Evolutionary conservation across 371 early-diverging fungal species (phyloP), one percentile per base, ranked within the genome.

Genomic region (Zychaea mexicana): DNA sequence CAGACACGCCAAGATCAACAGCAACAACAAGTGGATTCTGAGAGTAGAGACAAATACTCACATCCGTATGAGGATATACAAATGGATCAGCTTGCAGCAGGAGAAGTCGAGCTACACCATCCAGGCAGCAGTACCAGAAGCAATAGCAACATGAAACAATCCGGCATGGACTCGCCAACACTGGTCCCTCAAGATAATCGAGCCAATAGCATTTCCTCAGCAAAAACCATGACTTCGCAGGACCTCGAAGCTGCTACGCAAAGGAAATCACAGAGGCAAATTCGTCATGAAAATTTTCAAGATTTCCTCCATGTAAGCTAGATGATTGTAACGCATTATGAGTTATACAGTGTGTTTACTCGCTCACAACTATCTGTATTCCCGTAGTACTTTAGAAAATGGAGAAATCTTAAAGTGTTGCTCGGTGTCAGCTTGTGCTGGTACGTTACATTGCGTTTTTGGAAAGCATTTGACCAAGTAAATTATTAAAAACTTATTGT

Each of bases 381-480:
- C n/a, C n/a, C n/a, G n/a, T 26, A 67, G 67, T 56, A 64, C 31
- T 68, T 68, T 52, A 22, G 54, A 21, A 60, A 57, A 52, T 65
- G 69, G 69, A 32, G 52, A 12, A 57, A 69, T 33, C 31, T 64
- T 2, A 69, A 65, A 31, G 61, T 62, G 19, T 30, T 69, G 3
- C 62, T 69, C 13, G 69, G 69, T 13, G 45, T 46, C 24, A 65
- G 64, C 22, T 42, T 69, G 22, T 56, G 62, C 33, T 69, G 65
- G 45, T 60, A 53, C 22, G 32, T n/a, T 54, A 10, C 8, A 15
- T 19, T 33, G 2, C 31, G 26, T 15, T 38, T 52, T 19, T 47
- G 0, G 1, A 55, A 15, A 8, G 21, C 26, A 26, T 19, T 52
- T 3, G 24, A n/a, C n/a, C n/a, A n/a, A n/a, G n/a, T n/a, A n/a